Evolutionary conservation across 805 yeast genomes (phyloP).

Genomic region (Ogataea glucozyma): DNA sequence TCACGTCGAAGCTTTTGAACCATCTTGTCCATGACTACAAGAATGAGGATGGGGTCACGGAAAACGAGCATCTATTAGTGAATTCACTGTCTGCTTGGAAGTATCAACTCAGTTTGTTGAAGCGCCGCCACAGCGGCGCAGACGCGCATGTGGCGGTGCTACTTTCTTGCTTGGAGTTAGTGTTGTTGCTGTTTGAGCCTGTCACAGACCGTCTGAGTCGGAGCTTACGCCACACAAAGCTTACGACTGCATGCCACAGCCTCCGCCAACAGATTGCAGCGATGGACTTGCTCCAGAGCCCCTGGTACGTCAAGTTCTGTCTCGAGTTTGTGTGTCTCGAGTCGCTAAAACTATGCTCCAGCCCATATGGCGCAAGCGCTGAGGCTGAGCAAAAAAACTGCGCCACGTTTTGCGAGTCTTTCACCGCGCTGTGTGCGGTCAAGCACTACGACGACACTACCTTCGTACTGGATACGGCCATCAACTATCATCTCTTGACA

Average conservation of each 20-base stretch:
- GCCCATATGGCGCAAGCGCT: constrained; percentile 12
- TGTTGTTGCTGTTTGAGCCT: constrained; percentile 26
- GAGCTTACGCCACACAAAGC: constrained; percentile 11
- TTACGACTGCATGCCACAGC: constrained; percentile 11
- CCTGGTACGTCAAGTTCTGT: constrained; percentile 25
- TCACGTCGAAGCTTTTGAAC: constrained; percentile 24
- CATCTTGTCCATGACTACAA: constrained; percentile 25
- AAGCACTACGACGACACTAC: constrained; percentile 8
- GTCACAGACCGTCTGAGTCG: constrained; percentile 10
- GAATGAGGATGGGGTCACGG: constrained; percentile 13
- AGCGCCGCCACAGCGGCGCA: background rate
- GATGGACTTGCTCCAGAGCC: constrained; percentile 18
- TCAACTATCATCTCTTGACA: constrained; percentile 9
- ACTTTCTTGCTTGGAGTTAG: constrained; percentile 21
- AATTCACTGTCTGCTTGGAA: constrained; percentile 30
- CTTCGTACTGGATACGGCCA: constrained; percentile 9
- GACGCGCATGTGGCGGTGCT: constrained; percentile 11
- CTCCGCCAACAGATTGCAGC: constrained; percentile 8
- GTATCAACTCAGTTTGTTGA: constrained; percentile 19
- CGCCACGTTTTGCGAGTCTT: constrained; percentile 12
- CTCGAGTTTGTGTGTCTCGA: constrained; percentile 24
- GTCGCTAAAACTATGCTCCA: constrained; percentile 12
- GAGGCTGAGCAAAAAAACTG: constrained; percentile 12
- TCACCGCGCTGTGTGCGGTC: constrained; percentile 6
- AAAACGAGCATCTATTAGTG: constrained; percentile 17